Conservation (phyloP, 768 basidiomycete genomes). For the Rhizopogon vinicolor region DNA sequence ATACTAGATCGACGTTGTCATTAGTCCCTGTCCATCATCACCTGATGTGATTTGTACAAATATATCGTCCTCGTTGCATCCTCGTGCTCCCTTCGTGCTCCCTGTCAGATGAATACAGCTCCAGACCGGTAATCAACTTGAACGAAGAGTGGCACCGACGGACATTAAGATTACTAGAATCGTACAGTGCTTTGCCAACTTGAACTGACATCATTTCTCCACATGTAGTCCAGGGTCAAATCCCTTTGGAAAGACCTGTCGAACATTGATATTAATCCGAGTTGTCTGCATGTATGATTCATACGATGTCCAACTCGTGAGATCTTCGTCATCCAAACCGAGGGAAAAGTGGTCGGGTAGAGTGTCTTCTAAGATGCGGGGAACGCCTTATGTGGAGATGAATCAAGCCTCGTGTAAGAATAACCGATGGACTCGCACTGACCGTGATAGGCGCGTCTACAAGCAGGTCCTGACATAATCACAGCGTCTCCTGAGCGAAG, state of each 20-base stretch:
- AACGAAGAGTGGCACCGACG: neutral
- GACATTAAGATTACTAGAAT: neutral
- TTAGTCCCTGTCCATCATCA: neutral
- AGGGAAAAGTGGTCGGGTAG: conserved; percentile 56
- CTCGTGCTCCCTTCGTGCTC: conserved; percentile 9
- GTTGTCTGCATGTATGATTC: conserved; percentile 59
- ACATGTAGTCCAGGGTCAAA: conserved; percentile 36
- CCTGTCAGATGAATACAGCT: neutral
- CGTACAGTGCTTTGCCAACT: neutral
- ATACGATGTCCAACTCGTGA: conserved; percentile 55
- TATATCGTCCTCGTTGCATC: neutral
- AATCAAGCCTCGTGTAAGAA: neutral
- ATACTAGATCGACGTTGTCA: neutral
- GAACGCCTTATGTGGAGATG: conserved; percentile 53
- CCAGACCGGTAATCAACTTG: neutral
- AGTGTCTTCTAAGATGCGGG: conserved; percentile 80
- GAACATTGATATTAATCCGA: conserved; percentile 88
- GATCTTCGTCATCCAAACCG: conserved; percentile 14
- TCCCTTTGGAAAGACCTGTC: conserved; percentile 81
- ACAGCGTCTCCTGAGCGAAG: conserved; percentile 89
- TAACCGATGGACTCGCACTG: conserved; percentile 14
- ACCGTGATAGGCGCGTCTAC: conserved; percentile 92
- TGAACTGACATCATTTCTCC: neutral
- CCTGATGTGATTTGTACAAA: neutral
- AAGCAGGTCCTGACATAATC: conserved; percentile 87